Evolutionary conservation across 257 asterid genomes (phyloP), one percentile per base, ranked within the genome.

Genomic region (Hygrophila difformis): DNA sequence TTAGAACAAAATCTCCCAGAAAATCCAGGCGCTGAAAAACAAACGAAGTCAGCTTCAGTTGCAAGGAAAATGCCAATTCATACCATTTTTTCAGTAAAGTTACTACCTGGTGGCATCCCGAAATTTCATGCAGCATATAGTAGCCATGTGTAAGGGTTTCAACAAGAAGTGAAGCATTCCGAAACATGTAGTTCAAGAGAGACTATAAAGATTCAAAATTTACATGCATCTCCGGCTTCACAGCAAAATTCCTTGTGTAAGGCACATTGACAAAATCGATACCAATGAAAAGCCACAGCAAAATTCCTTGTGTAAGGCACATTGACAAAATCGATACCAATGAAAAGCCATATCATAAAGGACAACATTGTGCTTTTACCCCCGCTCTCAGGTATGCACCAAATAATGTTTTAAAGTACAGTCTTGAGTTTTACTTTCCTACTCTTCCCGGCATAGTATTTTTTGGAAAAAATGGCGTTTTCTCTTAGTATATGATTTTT

Each of bases 81-180:
- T n/a, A n/a, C n/a, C n/a, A n/a, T n/a, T n/a, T n/a, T n/a, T n/a
- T n/a, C n/a, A n/a, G n/a, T n/a, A n/a, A n/a, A n/a, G n/a, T n/a
- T n/a, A n/a, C n/a, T n/a, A n/a, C 95, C 95, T 88, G 95, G 55
- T 81, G 84, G 70, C 95, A 79, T 39, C 72, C 71, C 0, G 97
- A 94, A 57, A 88, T 67, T 56, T 84, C 93, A 0, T 84, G 82
- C 8, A 82, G 65, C 93, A 88, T 84, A 61, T 72, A 81, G n/a
- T 95, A 88, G 2, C 97, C 96, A 24, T 84, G 97, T 2, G 93
- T 79, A 9, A 84, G 59, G 1, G 97, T 95, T 55, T 88, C 95
- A 13, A 84, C 88, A 16, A 88, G 73, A 18, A 81, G 81, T 14
- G 93, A 38, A n/a, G 75, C 65, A 44, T 88, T 93, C 2, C 5